Percentiles rank a stretch among this genome's conserved stretches.
Conservation (phyloP, 371 early-diverging fungal species). For the Mortierella sp. region DNA sequence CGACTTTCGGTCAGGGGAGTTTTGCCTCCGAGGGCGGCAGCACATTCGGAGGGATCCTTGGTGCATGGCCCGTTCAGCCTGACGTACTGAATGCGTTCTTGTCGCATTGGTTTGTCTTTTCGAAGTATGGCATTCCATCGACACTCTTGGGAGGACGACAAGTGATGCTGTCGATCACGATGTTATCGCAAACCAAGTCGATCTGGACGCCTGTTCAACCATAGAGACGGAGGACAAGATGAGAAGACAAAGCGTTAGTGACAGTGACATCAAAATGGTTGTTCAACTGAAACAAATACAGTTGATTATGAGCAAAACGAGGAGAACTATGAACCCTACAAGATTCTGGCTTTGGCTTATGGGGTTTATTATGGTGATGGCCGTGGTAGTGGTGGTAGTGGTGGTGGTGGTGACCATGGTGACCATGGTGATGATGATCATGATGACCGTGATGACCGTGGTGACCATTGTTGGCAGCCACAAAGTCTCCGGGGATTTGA, state of each 20-base stretch:
- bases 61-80: background rate
- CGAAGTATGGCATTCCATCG: background rate
- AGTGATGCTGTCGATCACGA: background rate
- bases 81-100: background rate
- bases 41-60: background rate
- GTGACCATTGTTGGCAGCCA: background rate
- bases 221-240: background rate
- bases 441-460: background rate
- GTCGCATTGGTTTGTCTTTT: background rate
- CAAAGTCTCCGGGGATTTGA: background rate
- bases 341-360: background rate
- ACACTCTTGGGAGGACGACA: background rate
- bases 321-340: background rate
- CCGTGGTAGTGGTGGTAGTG: background rate
- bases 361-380: background rate
- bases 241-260: background rate
- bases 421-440: background rate
- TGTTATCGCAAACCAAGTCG: slow-evolving; percentile 1
- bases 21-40: background rate
- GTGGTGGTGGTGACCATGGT: background rate
- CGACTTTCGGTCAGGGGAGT: background rate
- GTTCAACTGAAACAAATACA: no score
- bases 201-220: background rate
- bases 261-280: background rate
- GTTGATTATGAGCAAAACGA: background rate